Conservation (phyloP, 306 rosid genomes). For the Dryas alaskensis region DNA sequence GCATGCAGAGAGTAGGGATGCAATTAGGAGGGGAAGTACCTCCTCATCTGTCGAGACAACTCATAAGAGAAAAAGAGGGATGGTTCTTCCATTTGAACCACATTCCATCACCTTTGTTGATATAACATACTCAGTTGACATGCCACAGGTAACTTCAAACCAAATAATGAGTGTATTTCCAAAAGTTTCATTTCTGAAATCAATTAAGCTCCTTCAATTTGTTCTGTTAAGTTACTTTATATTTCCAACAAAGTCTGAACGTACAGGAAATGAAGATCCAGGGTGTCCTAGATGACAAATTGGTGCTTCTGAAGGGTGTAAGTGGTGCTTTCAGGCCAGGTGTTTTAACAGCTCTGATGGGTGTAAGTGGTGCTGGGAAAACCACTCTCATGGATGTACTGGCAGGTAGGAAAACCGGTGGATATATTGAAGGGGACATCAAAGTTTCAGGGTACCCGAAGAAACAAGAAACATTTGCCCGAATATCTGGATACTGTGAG, state of each 20-base stretch:
- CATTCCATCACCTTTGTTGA: constrained; percentile 62
- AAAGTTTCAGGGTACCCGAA: constrained; percentile 78
- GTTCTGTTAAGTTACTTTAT: neutral
- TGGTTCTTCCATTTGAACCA: constrained; percentile 77
- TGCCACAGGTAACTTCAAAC: constrained; percentile 53
- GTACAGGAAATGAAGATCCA: constrained; percentile 63
- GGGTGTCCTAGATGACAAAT: constrained; percentile 60
- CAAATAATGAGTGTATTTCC: neutral
- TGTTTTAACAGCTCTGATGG: constrained; percentile 92
- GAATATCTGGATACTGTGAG: constrained; percentile 92
- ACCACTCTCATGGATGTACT: constrained; percentile 94
- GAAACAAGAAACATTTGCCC: constrained; percentile 85
- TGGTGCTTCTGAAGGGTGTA: constrained; percentile 70
- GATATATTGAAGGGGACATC: constrained; percentile 69
- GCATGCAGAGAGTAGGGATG: constrained; percentile 27
- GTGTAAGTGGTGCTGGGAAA: constrained; percentile 96
- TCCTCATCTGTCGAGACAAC: constrained; percentile 9
- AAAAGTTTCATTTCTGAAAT: neutral
- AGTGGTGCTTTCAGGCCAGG: constrained; percentile 92
- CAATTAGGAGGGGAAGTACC: neutral
- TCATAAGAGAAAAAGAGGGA: constrained; percentile 45
- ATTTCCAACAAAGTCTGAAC: constrained; percentile 4
- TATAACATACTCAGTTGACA: constrained; percentile 63
- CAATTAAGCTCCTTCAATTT: neutral
- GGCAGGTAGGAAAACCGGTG: constrained; percentile 88